Base-by-base conservation (phyloP, 2,329 filamentous ascomycete species). In the Berkeleyomyces basicola region DNA sequence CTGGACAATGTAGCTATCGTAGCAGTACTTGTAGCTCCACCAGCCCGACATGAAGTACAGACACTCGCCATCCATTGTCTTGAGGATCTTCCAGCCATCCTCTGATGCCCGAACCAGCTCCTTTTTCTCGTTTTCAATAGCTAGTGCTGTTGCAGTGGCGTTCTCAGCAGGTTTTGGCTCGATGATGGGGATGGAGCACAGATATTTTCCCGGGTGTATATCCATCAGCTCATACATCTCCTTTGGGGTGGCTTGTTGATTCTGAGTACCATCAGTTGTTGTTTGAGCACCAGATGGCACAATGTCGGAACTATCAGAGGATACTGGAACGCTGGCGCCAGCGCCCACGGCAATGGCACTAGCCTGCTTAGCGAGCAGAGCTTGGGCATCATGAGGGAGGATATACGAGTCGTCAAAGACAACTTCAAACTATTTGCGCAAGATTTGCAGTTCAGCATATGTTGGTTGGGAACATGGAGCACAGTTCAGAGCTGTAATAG, bases 11-110 rank as follows among this genome's bases (percentile, higher is more conserved):
- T 92, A 84, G 66, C 85, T 81, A 70, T 88, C 88, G 74, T 95
- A 93, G 77, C 91, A 96, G 73, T 96, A 96, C 68, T 86, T 87
- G 74, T 96, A 96, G 70, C 87, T 93, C 91, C 91, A 96, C 91
- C 91, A 96, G 0, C 91, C 91, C 0, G 84, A 87, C 67, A 90
- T 76, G 67, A 79, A 82, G 75, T 92, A 95, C 66, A 96, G 81
- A 72, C 91, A 96, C 59, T 81, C 80, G 3, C 85, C 87, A 63
- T 93, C 82, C 73, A 96, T 85, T 36, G 85, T 83, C 66, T 82
- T 81, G 59, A 96, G 77, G 31, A 96, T 78, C 69, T 93, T 87
- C 80, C 88, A 87, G 4, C 91, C 91, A 58, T 84, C 84, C 40
- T 83, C 80, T 1, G 86, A 87, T 0, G 90, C 91, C 36, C 88